Evolutionary conservation across 2,329 filamentous ascomycete species (phyloP).

Genomic region (Chrysoporthe cubensis): DNA sequence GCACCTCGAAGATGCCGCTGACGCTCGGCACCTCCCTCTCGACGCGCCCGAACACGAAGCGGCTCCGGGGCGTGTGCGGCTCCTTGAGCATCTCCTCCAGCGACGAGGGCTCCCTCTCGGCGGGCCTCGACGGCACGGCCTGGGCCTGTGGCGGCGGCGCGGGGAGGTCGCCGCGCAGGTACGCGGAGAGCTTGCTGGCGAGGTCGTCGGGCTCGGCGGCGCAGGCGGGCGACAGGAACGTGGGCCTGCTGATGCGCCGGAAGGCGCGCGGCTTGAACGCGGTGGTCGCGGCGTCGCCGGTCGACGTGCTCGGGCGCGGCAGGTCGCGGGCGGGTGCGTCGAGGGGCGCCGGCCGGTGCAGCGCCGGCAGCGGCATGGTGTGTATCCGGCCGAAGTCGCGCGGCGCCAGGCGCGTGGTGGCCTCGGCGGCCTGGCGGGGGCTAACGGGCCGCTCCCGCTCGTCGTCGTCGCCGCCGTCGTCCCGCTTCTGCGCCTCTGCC

Average conservation of each 20-base stretch:
- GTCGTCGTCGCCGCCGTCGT: too few species aligned
- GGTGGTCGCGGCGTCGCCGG: conserved; percentile 15
- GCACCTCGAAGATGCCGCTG: conserved; percentile 28
- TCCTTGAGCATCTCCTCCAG: conserved; percentile 29
- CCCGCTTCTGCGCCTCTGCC: background rate
- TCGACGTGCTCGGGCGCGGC: conserved; percentile 20
- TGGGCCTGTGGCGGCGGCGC: background rate
- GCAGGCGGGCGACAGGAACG: conserved; percentile 24
- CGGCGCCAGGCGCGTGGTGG: background rate
- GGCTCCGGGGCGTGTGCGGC: conserved; percentile 15
- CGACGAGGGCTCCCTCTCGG: conserved; percentile 2
- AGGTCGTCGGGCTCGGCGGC: conserved; percentile 21
- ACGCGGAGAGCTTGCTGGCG: conserved; percentile 26
- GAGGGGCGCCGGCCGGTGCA: conserved; percentile 1
- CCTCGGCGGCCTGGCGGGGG: conserved; percentile 5
- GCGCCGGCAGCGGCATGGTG: conserved; percentile 22
- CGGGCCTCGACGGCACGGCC: background rate
- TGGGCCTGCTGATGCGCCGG: conserved; percentile 28
- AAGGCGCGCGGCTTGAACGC: conserved; percentile 25
- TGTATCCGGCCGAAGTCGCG: conserved; percentile 24
- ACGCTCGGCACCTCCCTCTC: conserved; percentile 24
- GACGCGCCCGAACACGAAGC: conserved; percentile 14
- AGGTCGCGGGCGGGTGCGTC: background rate
- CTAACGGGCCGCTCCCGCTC: conserved; percentile 7
- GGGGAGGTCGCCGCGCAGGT: conserved; percentile 19